phyloP scores from a whole-genome alignment of 2,329 filamentous ascomycete genomes.

The Neurospora sp. region DNA sequence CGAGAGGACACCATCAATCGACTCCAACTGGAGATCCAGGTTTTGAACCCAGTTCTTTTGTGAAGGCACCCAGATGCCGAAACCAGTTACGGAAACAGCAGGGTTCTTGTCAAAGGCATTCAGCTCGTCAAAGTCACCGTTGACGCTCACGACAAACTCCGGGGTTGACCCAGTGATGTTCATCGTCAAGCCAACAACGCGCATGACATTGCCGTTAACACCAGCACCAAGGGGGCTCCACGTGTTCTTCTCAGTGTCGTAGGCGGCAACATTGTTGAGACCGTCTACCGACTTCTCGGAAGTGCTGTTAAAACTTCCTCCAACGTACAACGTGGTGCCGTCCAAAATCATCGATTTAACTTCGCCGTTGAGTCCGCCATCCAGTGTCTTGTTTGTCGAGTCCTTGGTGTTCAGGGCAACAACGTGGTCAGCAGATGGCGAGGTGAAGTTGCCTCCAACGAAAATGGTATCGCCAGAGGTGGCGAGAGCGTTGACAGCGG shows the following conservation, averaged over 20 bases:
- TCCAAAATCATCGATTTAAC: constrained; percentile 65
- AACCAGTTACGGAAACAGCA: constrained; percentile 56
- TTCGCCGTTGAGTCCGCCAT: constrained; percentile 68
- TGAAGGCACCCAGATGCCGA: constrained; percentile 89
- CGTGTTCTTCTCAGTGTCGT: constrained; percentile 53
- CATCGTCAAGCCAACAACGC: constrained; percentile 66
- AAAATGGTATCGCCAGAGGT: constrained; percentile 56
- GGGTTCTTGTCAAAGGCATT: constrained; percentile 55
- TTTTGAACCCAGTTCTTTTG: constrained; percentile 81
- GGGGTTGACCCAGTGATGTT: constrained; percentile 61
- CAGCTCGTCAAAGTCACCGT: constrained; percentile 67
- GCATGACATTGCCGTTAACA: constrained; percentile 67
- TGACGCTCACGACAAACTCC: constrained; percentile 69
- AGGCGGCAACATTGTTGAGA: constrained; percentile 67
- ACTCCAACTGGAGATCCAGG: constrained; percentile 51
- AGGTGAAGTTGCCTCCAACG: constrained; percentile 77
- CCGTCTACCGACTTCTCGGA: constrained; percentile 48
- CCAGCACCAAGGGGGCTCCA: constrained; percentile 80
- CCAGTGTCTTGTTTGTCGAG: constrained; percentile 48
- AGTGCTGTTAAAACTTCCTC: constrained; percentile 75
- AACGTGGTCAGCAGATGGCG: constrained; percentile 60
- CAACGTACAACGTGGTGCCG: constrained; percentile 62
- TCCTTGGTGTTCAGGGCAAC: constrained; percentile 60
- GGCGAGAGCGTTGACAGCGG: constrained; percentile 60
- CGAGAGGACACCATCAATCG: constrained; percentile 63